These are phyloP conservation scores for Penstemon davidsonii DNA, from an alignment of 257 asterid genomes.

Conservation along the genomic window DNA sequence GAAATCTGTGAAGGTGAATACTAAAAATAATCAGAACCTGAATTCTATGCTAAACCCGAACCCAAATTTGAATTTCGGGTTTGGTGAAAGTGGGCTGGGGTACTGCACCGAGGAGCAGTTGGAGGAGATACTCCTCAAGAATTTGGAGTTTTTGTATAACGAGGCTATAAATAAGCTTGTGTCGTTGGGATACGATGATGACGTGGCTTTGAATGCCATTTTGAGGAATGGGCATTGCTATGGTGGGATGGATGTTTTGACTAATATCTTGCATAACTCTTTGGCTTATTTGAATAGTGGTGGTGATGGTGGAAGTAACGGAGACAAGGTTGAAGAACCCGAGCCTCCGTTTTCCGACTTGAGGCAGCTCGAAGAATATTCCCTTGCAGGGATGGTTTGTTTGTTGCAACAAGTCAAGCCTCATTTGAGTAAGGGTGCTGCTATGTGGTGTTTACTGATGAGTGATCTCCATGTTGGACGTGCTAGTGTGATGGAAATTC, in stretches of 20 bases:
- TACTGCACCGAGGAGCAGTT: slow-evolving; percentile 67
- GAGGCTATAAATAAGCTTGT: slow-evolving; percentile 63
- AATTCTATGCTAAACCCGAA: slow-evolving; percentile 21
- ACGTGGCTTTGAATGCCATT: slow-evolving; percentile 68
- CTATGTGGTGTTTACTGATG: slow-evolving; percentile 96
- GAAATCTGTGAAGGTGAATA: too few species aligned
- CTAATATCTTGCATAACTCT: slow-evolving; percentile 73
- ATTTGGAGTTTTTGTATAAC: slow-evolving; percentile 61
- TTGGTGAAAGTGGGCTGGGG: slow-evolving; percentile 63
- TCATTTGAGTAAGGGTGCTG: slow-evolving; percentile 74
- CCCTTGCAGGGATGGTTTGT: slow-evolving; percentile 78
- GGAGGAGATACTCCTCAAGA: slow-evolving; percentile 65
- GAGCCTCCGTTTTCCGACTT: slow-evolving; percentile 60
- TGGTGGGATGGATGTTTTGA: slow-evolving; percentile 89
- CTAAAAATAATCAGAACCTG: slow-evolving; percentile 32
- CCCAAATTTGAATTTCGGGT: slow-evolving; percentile 26
- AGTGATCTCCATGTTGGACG: slow-evolving; percentile 86
- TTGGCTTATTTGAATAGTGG: slow-evolving; percentile 59
- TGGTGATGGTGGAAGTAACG: slow-evolving; percentile 26
- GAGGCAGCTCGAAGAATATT: slow-evolving; percentile 81
- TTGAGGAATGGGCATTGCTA: slow-evolving; percentile 73
- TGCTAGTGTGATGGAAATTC: slow-evolving; percentile 88
- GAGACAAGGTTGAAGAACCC: slow-evolving; percentile 11
- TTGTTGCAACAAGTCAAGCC: slow-evolving; percentile 87
- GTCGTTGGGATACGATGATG: slow-evolving; percentile 68